phyloP scores from a whole-genome alignment of 768 basidiomycete genomes.

The Tylopilus subfusipes region DNA sequence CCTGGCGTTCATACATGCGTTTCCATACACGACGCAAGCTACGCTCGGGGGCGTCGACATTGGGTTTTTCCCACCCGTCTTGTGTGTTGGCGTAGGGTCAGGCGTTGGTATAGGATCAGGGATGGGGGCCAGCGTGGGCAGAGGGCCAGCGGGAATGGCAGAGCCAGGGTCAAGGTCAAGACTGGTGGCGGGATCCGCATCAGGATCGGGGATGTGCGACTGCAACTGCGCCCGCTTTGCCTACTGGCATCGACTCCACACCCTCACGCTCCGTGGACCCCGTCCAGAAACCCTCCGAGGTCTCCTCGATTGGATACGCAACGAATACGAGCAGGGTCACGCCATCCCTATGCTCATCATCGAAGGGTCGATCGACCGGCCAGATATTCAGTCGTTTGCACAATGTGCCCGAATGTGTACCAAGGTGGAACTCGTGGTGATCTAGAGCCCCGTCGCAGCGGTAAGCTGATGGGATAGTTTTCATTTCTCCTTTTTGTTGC shows the following conservation, averaged over 20 bases:
- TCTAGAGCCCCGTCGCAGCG: not conserved
- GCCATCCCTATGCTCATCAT: slow-evolving; percentile 16
- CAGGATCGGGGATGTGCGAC: not conserved
- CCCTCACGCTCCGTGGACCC: slow-evolving; percentile 23
- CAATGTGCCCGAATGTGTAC: slow-evolving; percentile 9
- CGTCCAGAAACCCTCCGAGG: slow-evolving; percentile 19
- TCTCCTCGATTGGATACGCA: slow-evolving; percentile 22
- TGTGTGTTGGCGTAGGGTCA: slow-evolving; percentile 10
- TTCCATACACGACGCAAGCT: slow-evolving; percentile 18
- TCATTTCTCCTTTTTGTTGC: not conserved
- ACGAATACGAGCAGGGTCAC: slow-evolving; percentile 9
- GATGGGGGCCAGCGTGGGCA: not conserved
- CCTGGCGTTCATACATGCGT: slow-evolving; percentile 25
- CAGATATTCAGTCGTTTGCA: slow-evolving; percentile 17
- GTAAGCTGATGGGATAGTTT: not conserved
- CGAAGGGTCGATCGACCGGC: slow-evolving; percentile 14
- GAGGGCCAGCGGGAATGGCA: not conserved
- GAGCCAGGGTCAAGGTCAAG: not conserved
- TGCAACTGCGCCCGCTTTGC: slow-evolving; percentile 5
- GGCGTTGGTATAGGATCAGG: not conserved
- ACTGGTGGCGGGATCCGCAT: not conserved
- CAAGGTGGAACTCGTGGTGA: slow-evolving; percentile 14
- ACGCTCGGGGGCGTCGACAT: slow-evolving; percentile 28
- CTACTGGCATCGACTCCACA: slow-evolving; percentile 19
- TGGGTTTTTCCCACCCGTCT: slow-evolving; percentile 20